Base-by-base conservation (phyloP, 2,329 filamentous ascomycete genomes). In the Verticillium nubilum region DNA sequence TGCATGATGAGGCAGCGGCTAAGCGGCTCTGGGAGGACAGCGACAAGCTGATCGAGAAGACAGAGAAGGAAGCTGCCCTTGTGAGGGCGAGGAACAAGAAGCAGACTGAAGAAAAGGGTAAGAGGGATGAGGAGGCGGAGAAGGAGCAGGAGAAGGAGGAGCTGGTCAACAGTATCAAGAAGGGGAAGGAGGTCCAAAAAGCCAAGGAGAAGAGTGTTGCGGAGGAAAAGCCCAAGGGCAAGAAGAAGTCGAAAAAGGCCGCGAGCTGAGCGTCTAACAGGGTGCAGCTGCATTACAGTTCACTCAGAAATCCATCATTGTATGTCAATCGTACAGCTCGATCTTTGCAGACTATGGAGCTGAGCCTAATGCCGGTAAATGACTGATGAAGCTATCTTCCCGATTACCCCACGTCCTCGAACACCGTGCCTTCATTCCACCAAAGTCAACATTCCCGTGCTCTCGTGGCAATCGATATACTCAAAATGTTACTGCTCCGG, bases 21-120 rank as follows among this genome's bases (percentile, higher is more conserved):
- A 92, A 96, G 81, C 85, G 87, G 71, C 78, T 99, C 17, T 99
- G 94, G 94, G 86, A 96, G 70, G 87, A 90, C 60, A 97, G 90
- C 69, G 93, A 97, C 68, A 86, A 86, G 69, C 84, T 96, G 63
- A 88, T 98, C 59, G 88, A 96, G 72, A 83, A 83, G 66, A 84
- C 88, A 15, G 93, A 98, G 74, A 96, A 91, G 76, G 85, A 89
- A 70, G 85, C 88, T 26, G 92, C 92, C 0, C 75, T 85, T 56
- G 83, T 80, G 66, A 70, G 79, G 55, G 78, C 76, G 1, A 67
- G 66, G 26, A 67, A 73, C 54, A 81, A 76, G 68, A 70, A 73
- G 68, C 65, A 62, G 52, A 60, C 67, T 50, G 70, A 73, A 59
- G 68, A 73, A 60, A 65, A 60, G 57, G 74, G 73, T 1, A 69